Evolutionary conservation across 352 stramenopile species (phyloP), one percentile per base, ranked within the genome.

Genomic region (Plasmopara muralis): DNA sequence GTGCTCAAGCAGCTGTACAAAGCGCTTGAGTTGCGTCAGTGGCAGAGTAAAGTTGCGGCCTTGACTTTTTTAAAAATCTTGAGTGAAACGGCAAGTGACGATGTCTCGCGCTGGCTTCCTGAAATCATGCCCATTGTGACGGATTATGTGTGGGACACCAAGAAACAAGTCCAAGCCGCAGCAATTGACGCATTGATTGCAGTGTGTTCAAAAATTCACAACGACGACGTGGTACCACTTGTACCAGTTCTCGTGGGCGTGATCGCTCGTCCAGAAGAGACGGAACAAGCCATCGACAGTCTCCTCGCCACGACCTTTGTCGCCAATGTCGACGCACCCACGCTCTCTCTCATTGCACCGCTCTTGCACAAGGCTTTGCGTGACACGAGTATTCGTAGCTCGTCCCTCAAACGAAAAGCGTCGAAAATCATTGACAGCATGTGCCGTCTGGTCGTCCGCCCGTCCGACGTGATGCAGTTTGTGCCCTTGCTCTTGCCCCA

Each of bases 351-450:
- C 45, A 87, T 97, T 16, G 94, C 87, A 68, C 89, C 91, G 20
- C 75, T 97, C 43, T 58, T 97, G 28, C 79, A 87, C 55, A 87
- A 94, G 55, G 85, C 85, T 34, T 68, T 98, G 25, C 92, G 91
- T 35, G 93, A 97, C 62, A 92, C 91, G 61, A 80, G 85, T 49
- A 91, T 92, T 54, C 79, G 97, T 67, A 95, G 90, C 66, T 85
- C 90, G 51, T 90, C 85, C 13, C 72, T 96, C 33, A 96, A 97
- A 69, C 81, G 89, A 38, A 89, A 94, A 64, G 88, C 83, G 12
- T 91, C 86, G 49, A 77, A 90, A 56, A 94, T 98, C 48, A 97
- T 97, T 63, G 87, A 95, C 61, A 96, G 90, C 62, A 97, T 97
- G 89, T 95, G 79, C 42, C 83, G 82, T 47, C 70, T 97, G 9